Base-by-base conservation (phyloP, 805 yeast genomes). In the Kodamaea sagamina region DNA sequence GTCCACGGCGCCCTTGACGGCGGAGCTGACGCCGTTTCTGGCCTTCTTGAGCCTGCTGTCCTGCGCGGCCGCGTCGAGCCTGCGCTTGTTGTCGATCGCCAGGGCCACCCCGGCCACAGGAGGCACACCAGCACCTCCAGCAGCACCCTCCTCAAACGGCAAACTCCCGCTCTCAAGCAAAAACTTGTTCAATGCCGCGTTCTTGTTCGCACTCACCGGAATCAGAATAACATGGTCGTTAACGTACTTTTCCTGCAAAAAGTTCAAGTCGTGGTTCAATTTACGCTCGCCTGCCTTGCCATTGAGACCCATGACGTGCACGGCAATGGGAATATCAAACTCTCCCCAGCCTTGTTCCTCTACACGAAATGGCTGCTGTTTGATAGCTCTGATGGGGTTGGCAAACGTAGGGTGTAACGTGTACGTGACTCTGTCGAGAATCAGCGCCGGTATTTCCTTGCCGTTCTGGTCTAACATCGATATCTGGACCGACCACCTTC, bases 281-380 rank as follows among this genome's bases (percentile, higher is more conserved):
- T 86, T 86, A 48, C 85, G 77, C 63, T 90, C 97, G 38, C 98
- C 98, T 42, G 84, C 86, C 59, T 85, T 86, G 47, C 95, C 98
- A 16, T 63, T 57, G 35, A 71, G 56, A 10, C 76, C 76, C 13
- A 84, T 75, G 35, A 86, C 69, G 48, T 85, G 85, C 32, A 90
- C 71, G 25, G 86, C 75, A 47, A 93, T 82, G 28, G 86, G 86
- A 61, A 93, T 77, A 59, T 90, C 97, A 58, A 92, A 92, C 53
- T 92, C 98, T 62, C 98, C 99, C 98, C 99, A 92, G 40, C 99
- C 99, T 68, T 88, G 84, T 63, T 92, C 99, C 57, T 81, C 86
- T 44, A 92, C 84, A 58, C 68, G 78, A 68, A 90, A 92, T 8
- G 99, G 99, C 7, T 86, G 78, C 57, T 82, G 83, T 58, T 86